Evolutionary conservation across 169 alveolate genomes (phyloP).

Genomic region (Eimeria sp.): DNA sequence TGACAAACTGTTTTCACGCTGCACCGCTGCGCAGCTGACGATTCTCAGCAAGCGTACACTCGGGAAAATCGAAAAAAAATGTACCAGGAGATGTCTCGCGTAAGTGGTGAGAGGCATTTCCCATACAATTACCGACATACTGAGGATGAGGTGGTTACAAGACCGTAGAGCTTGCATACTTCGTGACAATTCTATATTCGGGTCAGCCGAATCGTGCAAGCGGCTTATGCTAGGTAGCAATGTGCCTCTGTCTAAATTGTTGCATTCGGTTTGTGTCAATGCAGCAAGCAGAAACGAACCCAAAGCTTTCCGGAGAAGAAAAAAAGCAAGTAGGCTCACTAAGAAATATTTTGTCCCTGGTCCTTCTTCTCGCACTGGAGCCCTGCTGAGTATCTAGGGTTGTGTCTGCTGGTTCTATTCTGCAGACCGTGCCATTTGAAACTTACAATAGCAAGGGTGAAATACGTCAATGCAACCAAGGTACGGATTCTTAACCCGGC

Average conservation of each 20-base stretch:
- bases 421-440: constrained; percentile 79
- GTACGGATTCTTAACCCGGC: constrained; percentile 84
- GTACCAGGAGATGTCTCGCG: constrained; percentile 80
- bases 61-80: constrained; percentile 77
- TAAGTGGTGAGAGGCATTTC: background rate
- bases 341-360: background rate
- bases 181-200: background rate
- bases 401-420: background rate
- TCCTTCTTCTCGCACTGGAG: constrained; percentile 59
- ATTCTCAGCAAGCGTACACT: constrained; percentile 75
- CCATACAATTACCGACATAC: background rate
- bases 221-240: background rate
- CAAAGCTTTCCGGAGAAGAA: background rate
- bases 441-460: constrained; percentile 91
- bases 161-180: background rate
- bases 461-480: constrained; percentile 94
- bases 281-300: background rate
- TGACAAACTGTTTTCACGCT: background rate
- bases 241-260: background rate
- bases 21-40: constrained; percentile 3
- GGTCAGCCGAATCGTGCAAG: background rate
- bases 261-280: background rate
- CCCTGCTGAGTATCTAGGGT: constrained; percentile 68
- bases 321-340: background rate
- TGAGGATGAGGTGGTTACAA: background rate